Percentiles rank a stretch among this genome's conserved stretches.
These are phyloP conservation scores for Leptographium flavum DNA, from an alignment of 2,329 filamentous ascomycete species.

Conservation along the genomic window DNA sequence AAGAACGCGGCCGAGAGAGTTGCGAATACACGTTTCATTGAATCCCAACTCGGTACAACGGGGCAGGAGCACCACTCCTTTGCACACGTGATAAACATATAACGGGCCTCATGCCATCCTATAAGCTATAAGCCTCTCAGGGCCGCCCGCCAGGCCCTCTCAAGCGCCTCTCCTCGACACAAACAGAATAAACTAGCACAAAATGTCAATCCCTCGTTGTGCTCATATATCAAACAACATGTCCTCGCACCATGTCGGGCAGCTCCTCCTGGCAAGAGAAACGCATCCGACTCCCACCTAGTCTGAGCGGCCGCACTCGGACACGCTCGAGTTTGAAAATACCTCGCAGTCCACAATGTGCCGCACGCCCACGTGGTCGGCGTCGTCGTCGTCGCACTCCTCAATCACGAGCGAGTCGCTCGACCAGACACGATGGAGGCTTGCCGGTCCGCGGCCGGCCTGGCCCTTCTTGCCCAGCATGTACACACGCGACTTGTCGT, in stretches of 20 bases:
- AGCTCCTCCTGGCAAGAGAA: no score
- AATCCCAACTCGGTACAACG: not conserved
- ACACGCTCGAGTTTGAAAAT: constrained; percentile 3
- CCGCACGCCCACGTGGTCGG: not conserved
- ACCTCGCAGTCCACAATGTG: constrained; percentile 7
- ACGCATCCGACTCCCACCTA: not conserved
- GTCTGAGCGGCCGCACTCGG: not conserved
- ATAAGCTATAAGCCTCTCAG: not conserved
- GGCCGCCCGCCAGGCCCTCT: not conserved
- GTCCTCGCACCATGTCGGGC: no score
- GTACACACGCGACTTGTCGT: not conserved
- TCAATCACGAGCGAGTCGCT: constrained; percentile 4
- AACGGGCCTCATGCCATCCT: not conserved
- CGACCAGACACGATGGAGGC: not conserved
- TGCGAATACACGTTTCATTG: not conserved
- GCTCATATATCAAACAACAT: no score
- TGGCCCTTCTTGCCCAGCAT: no score
- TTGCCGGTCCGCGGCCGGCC: no score
- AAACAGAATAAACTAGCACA: not conserved
- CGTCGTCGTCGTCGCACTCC: constrained; percentile 3
- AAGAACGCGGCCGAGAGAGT: not conserved
- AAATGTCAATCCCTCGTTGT: no score
- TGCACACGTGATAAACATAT: not conserved
- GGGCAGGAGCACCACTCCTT: no score
- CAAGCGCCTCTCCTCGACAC: not conserved